Conservation (phyloP, 768 basidiomycete species). For the Crassisporium funariophilum region DNA sequence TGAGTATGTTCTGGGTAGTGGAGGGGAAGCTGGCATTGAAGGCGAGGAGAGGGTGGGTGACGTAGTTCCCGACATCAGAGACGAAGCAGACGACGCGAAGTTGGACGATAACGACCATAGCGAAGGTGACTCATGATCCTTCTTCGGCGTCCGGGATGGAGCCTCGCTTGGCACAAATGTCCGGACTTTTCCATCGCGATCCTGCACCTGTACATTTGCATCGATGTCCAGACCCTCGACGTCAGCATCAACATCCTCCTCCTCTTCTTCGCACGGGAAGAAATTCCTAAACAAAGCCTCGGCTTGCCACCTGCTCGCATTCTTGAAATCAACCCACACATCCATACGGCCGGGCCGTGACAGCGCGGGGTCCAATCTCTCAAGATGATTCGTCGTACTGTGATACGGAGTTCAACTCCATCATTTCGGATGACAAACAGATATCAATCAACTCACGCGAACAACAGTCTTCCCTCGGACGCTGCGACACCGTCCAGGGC, state of each 20-base stretch:
- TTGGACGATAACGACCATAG: constrained; percentile 43
- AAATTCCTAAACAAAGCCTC: constrained; percentile 88
- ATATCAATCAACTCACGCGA: constrained; percentile 63
- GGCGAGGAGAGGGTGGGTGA: constrained; percentile 11
- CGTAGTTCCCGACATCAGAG: constrained; percentile 26
- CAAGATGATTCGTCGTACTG: constrained; percentile 90
- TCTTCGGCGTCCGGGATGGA: not conserved
- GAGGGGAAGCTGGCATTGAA: constrained; percentile 11
- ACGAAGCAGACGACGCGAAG: constrained; percentile 48
- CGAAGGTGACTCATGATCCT: constrained; percentile 15
- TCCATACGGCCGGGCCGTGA: constrained; percentile 94
- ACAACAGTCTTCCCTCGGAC: constrained; percentile 84
- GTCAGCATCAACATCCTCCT: constrained; percentile 20
- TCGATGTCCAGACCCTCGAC: constrained; percentile 22
- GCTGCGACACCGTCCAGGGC: constrained; percentile 87
- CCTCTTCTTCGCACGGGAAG: constrained; percentile 75
- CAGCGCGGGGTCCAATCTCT: constrained; percentile 86
- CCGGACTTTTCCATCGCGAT: constrained; percentile 8
- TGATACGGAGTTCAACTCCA: constrained; percentile 1
- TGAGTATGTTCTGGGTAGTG: constrained; percentile 23
- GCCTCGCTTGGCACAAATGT: constrained; percentile 9
- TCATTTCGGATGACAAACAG: not conserved
- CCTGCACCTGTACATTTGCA: constrained; percentile 15
- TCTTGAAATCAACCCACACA: constrained; percentile 90
- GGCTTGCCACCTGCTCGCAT: constrained; percentile 83